phyloP scores from a whole-genome alignment of 2,329 filamentous ascomycete species.

The Stagonosporopsis tanaceti region DNA sequence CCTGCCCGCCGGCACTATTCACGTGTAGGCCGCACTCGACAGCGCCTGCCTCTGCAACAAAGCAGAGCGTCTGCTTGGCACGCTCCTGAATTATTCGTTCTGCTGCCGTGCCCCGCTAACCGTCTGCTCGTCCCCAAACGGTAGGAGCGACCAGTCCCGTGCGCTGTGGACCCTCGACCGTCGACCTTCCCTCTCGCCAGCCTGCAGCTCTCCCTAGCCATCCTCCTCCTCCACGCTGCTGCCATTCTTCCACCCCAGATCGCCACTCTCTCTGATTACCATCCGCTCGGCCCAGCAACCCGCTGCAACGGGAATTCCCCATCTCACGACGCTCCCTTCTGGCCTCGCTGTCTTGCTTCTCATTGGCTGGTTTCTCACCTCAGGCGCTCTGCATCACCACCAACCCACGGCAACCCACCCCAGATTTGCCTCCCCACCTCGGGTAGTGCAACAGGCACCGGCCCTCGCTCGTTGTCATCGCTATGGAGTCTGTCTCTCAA shows the following conservation, averaged over 20 bases:
- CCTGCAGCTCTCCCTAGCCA: conserved; percentile 17
- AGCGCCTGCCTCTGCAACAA: conserved; percentile 30
- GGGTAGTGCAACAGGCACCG: conserved; percentile 18
- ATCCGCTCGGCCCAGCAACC: conserved; percentile 17
- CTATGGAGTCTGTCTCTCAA: conserved; percentile 44
- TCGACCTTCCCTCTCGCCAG: conserved; percentile 16
- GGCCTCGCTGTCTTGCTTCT: conserved; percentile 22
- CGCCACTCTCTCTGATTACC: conserved; percentile 16
- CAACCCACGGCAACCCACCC: conserved; percentile 22
- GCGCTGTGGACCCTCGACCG: conserved; percentile 23
- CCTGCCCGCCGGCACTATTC: conserved; percentile 10
- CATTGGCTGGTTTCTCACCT: conserved; percentile 31
- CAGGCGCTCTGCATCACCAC: conserved; percentile 38
- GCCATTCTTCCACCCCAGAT: conserved; percentile 23
- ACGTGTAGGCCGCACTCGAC: conserved; percentile 17
- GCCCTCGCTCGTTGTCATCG: conserved; percentile 16
- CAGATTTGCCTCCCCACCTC: conserved; percentile 16
- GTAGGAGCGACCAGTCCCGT: conserved; percentile 29
- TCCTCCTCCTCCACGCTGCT: conserved; percentile 26
- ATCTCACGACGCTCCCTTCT: conserved; percentile 16
- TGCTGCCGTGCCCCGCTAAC: conserved; percentile 35
- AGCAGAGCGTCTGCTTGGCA: conserved; percentile 27
- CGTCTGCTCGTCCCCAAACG: conserved; percentile 33
- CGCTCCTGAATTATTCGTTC: conserved; percentile 22
- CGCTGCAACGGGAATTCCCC: conserved; percentile 15